Conservation (phyloP, 345 rosid genomes). For the Aquilaria malaccensis region DNA sequence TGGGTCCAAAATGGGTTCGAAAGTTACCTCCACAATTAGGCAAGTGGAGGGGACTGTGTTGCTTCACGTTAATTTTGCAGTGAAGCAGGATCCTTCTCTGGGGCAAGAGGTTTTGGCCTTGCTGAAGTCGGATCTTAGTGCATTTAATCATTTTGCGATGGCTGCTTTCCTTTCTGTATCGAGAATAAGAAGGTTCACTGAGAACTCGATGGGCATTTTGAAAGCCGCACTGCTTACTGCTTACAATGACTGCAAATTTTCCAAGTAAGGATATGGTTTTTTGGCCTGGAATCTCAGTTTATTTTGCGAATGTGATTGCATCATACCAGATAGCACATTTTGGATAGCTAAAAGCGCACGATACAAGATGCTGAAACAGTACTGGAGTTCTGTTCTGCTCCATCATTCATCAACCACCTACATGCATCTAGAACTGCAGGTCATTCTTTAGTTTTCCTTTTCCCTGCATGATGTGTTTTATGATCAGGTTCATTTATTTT, state of each 20-base stretch:
- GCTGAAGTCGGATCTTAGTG: constrained; percentile 46
- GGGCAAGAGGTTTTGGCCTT: constrained; percentile 65
- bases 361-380: not conserved
- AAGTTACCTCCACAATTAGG: constrained; percentile 43
- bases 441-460: no score
- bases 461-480: no score
- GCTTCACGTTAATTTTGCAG: constrained; percentile 83
- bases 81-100: constrained; percentile 85
- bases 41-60: constrained; percentile 78
- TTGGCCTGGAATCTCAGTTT: not conserved
- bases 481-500: no score
- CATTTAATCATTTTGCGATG: constrained; percentile 60
- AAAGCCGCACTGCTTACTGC: constrained; percentile 50
- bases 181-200: constrained; percentile 61
- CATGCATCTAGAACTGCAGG: no score
- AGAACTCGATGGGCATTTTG: constrained; percentile 41
- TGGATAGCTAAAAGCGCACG: no score
- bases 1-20: constrained; percentile 43
- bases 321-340: no score
- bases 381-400: not conserved
- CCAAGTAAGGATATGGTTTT: constrained; percentile 34
- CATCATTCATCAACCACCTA: no score
- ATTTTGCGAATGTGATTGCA: not conserved
- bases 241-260: constrained; percentile 47
- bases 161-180: constrained; percentile 68